Conservation (phyloP, 805 yeast species). For the Candida insectalens region DNA sequence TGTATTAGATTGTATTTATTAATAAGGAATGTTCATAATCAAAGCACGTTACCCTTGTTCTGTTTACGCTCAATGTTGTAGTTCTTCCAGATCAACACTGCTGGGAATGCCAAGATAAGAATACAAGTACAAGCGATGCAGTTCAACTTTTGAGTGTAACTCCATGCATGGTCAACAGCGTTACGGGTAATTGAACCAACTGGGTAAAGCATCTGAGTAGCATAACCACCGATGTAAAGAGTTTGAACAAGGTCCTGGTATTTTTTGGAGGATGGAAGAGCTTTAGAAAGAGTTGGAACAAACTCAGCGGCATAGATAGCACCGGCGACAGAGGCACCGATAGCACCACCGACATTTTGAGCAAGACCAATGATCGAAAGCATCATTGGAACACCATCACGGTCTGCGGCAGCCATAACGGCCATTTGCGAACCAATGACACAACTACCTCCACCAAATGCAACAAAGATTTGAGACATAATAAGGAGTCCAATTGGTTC, state of each 20-base stretch:
- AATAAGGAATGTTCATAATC: too few species aligned
- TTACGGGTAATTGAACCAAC: constrained; percentile 10
- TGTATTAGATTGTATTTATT: too few species aligned
- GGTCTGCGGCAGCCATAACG: constrained; percentile 30
- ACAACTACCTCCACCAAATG: constrained; percentile 31
- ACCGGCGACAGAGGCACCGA: constrained; percentile 30
- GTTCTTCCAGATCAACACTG: constrained; percentile 21
- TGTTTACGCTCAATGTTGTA: constrained; percentile 12
- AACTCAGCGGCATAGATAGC: constrained; percentile 27
- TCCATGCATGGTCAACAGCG: neutral
- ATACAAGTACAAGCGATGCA: neutral
- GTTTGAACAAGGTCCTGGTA: constrained; percentile 7
- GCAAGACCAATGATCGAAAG: constrained; percentile 27
- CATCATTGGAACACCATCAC: constrained; percentile 31
- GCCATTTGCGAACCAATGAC: constrained; percentile 23
- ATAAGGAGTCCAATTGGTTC: constrained; percentile 14
- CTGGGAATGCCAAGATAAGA: constrained; percentile 10
- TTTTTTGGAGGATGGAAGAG: constrained; percentile 16
- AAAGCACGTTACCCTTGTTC: constrained; percentile 13
- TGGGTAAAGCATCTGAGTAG: constrained; percentile 15
- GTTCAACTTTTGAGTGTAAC: neutral
- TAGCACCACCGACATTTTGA: constrained; percentile 28
- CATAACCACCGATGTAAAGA: constrained; percentile 15
- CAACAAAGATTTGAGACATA: constrained; percentile 25
- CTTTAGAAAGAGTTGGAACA: constrained; percentile 14